These are phyloP conservation scores for Cryphonectria parasitica DNA, from an alignment of 2,329 filamentous ascomycete species.

Conservation along the genomic window DNA sequence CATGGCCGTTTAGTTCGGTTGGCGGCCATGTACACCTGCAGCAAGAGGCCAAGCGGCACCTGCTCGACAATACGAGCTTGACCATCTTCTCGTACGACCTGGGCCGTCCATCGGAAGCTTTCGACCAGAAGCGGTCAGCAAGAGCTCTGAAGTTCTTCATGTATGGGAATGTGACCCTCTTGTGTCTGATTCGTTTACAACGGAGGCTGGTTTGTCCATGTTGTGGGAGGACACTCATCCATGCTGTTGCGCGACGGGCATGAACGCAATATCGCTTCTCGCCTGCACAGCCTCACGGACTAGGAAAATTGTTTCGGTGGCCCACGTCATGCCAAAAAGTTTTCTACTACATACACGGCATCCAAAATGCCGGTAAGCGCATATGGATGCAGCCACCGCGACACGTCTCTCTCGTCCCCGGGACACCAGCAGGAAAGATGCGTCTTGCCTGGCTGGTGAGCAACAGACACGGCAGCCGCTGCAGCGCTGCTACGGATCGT, in stretches of 20 bases:
- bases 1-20: not conserved
- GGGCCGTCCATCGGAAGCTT: not conserved
- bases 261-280: constrained; percentile 4
- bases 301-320: not conserved
- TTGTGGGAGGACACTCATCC: not conserved
- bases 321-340: not conserved
- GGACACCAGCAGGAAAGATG: not conserved
- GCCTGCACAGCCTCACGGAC: constrained; percentile 3
- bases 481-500: not conserved
- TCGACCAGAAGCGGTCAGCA: not conserved
- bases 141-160: not conserved
- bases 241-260: not conserved
- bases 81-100: not conserved
- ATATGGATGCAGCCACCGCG: not conserved
- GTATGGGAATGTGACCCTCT: not conserved
- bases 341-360: not conserved
- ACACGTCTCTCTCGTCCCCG: not conserved
- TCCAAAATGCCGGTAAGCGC: not conserved
- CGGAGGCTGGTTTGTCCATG: not conserved
- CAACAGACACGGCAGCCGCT: not conserved
- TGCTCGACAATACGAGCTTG: not conserved
- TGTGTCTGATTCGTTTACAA: not conserved
- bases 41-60: not conserved
- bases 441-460: not conserved
- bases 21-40: not conserved